Base-by-base conservation (phyloP, 2,329 filamentous ascomycete genomes). In the Alternaria arborescens region DNA sequence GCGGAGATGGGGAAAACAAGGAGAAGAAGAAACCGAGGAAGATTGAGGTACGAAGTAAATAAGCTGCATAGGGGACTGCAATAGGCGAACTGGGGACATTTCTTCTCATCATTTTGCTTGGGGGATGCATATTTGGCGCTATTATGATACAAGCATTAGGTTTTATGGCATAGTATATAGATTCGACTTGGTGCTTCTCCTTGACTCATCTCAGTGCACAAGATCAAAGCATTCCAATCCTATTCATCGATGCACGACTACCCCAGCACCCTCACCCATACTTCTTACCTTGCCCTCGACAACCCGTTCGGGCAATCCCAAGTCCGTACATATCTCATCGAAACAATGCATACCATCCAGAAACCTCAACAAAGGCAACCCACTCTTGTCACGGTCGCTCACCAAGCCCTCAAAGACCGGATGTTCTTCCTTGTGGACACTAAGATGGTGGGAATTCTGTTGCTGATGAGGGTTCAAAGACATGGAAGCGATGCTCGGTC, bases 321-420 rank as follows among this genome's bases (percentile, higher is more conserved):
- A 83, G 80, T 93, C 91, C 1, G 89, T 91, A 73, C 91, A 92
- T 66, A 94, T 92, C 82, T 94, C 89, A 79, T 95, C 92, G 77
- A 94, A 91, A 69, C 86, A 88, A 74, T 93, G 90, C 66, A 85
- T 85, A 0, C 92, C 92, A 77, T 94, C 90, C 11, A 90, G 84
- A 72, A 91, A 94, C 71, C 82, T 85, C 67, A 89, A 83, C 73
- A 94, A 71, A 26, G 84, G 84, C 61, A 78, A 44, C 4, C 72
- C 70, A 24, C 61, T 60, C 52, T 68, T 62, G n/a, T 66, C 51
- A 1, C 64, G 59, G 30, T 66, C 62, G 22, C 56, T 70, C n/a
- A 55, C 52, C 26, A 70, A 53, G 42, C 58, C 62, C 30, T 55
- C 61, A 24, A 72, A 38, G n/a, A 58, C 46, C 5, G 59, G 61